Base-by-base conservation (phyloP, 2,329 filamentous ascomycete species). In the Aspergillus thermomutatus region DNA sequence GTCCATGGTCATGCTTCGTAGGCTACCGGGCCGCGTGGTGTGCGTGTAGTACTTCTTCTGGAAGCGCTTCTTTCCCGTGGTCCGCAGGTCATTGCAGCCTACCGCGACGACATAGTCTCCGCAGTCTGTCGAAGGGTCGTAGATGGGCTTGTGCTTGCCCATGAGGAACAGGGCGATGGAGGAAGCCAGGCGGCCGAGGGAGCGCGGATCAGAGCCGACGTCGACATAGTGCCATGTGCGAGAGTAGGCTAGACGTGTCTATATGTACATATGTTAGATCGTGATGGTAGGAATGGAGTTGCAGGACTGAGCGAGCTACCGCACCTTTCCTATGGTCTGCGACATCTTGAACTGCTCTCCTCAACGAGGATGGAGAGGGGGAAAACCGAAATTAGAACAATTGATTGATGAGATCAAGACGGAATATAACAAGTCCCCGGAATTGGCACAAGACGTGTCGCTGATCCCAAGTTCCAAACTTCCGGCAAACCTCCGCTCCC, bases 111-210 rank as follows among this genome's bases (percentile, higher is more conserved):
- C 92, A 76, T 99, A 99, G 85, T 99, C 94, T 66, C 94, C 94
- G 82, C 94, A 97, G 82, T 99, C 94, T 60, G 92, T 97, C 23
- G 92, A 96, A 1, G 94, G 94, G 78, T 97, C 91, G 80, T 87
- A 99, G 75, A 94, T 96, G 23, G 94, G 94, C 80, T 99, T 99
- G 83, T 99, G 89, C 82, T 99, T 99, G 79, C 94, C 94, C 92
- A 97, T 97, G 52, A 97, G 86, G 59, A 91, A 82, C 53, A 88
- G 81, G 60, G 92, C 93, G 75, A 97, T 96, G 61, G 89, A 87
- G 53, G 89, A 91, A 60, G 93, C 93, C 52, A 97, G 83, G 45
- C 93, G 91, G 66, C 93, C 93, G 43, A 97, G 88, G n/a, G 91
- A 87, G 14, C 92, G 91, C 19, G 86, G 82, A 21, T 86, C 74